A percentile compares a stretch with the other conserved stretches of the same genome.
phyloP scores from a whole-genome alignment of 257 asterid genomes.

The Apocynum venetum region DNA sequence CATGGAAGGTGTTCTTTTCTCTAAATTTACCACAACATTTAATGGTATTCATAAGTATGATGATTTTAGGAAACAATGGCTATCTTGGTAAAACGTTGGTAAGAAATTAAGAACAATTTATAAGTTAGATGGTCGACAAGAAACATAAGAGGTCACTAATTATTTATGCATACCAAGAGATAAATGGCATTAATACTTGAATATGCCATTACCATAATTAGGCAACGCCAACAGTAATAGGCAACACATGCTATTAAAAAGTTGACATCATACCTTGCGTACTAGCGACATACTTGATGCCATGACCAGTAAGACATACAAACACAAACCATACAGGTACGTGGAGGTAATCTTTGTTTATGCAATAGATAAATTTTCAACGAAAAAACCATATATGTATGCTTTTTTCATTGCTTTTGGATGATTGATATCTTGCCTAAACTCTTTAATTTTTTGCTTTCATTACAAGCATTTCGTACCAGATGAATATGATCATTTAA shows the following conservation, averaged over 20 bases:
- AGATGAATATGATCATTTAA: background rate
- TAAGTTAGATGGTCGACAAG: background rate
- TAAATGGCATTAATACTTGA: background rate
- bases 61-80: background rate
- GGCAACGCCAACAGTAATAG: background rate
- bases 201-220: background rate
- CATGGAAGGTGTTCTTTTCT: background rate
- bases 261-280: background rate
- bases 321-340: background rate
- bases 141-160: background rate
- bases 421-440: background rate
- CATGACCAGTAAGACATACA: background rate
- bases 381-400: background rate
- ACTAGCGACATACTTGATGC: background rate
- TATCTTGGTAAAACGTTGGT: background rate
- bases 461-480: background rate
- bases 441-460: background rate
- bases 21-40: background rate
- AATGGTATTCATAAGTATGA: background rate
- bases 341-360: background rate
- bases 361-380: background rate
- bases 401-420: background rate
- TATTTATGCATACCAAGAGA: background rate
- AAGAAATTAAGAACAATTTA: background rate
- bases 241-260: background rate